phyloP scores from a whole-genome alignment of 2,329 filamentous ascomycete genomes.

The Rutstroemia sydowiana region DNA sequence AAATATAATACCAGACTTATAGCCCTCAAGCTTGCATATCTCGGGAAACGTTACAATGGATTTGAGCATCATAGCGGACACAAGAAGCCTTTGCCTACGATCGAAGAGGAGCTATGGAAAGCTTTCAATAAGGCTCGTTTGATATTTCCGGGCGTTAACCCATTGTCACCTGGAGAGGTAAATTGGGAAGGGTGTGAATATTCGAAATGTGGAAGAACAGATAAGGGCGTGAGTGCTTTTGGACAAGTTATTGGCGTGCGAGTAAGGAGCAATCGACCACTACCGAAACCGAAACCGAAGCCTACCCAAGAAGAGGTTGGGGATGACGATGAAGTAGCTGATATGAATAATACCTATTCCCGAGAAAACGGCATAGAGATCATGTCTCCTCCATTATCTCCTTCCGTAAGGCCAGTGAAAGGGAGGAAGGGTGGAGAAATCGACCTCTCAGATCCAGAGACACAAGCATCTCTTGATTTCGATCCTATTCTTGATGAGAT shows the following conservation, averaged over 20 bases:
- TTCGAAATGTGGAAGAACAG: slow-evolving; percentile 90
- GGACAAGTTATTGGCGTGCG: slow-evolving; percentile 85
- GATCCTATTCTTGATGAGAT: slow-evolving; percentile 74
- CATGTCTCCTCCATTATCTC: slow-evolving; percentile 21
- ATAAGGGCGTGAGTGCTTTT: slow-evolving; percentile 90
- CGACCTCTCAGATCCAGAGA: slow-evolving; percentile 15
- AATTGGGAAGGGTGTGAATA: slow-evolving; percentile 84
- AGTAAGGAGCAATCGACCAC: slow-evolving; percentile 70
- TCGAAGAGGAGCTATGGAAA: slow-evolving; percentile 93
- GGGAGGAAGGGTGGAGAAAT: not conserved
- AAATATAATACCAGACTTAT: slow-evolving; percentile 79
- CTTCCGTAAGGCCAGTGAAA: slow-evolving; percentile 5
- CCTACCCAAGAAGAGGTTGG: slow-evolving; percentile 10
- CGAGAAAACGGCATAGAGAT: slow-evolving; percentile 22
- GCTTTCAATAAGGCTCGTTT: slow-evolving; percentile 75
- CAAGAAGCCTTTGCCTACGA: slow-evolving; percentile 62
- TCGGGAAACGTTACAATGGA: slow-evolving; percentile 86
- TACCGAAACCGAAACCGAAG: slow-evolving; percentile 32
- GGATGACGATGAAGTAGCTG: slow-evolving; percentile 7
- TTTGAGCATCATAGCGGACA: slow-evolving; percentile 79
- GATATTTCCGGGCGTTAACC: slow-evolving; percentile 57
- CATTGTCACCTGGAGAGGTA: slow-evolving; percentile 45
- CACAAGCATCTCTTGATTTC: slow-evolving; percentile 38
- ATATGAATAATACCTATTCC: slow-evolving; percentile 20
- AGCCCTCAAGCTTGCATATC: slow-evolving; percentile 87